Evolutionary conservation across 2,329 filamentous ascomycete species (phyloP).

Genomic region (Penicillium sp.): DNA sequence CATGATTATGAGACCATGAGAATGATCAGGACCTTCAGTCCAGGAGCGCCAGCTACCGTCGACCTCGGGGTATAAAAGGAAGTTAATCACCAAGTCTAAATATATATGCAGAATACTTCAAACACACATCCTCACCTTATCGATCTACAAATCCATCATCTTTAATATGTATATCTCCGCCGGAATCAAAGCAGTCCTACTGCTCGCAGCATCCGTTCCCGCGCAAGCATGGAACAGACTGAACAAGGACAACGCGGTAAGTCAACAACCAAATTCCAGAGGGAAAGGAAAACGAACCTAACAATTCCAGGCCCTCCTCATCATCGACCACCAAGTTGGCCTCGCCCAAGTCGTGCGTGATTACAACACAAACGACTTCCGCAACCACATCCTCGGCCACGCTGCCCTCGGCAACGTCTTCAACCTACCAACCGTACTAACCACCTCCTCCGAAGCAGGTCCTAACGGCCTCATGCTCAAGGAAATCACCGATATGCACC

Average conservation of each 20-base stretch:
- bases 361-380: slow-evolving; percentile 63
- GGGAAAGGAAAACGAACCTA: not conserved
- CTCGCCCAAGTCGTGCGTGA: slow-evolving; percentile 56
- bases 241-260: slow-evolving; percentile 27
- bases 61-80: slow-evolving; percentile 1
- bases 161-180: slow-evolving; percentile 12
- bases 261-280: not conserved
- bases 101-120: not conserved
- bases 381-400: slow-evolving; percentile 66
- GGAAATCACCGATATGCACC: slow-evolving; percentile 67
- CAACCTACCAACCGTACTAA: slow-evolving; percentile 66
- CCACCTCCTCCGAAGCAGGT: slow-evolving; percentile 65
- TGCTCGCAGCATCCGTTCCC: slow-evolving; percentile 19
- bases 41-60: not conserved
- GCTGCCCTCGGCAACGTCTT: slow-evolving; percentile 65
- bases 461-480: slow-evolving; percentile 70
- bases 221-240: slow-evolving; percentile 27
- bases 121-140: not conserved
- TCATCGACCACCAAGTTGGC: slow-evolving; percentile 37
- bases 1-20: slow-evolving; percentile 1
- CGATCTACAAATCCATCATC: not conserved
- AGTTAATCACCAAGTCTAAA: not conserved
- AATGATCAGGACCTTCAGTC: not conserved
- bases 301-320: slow-evolving; percentile 22
- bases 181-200: slow-evolving; percentile 27